Evolutionary conservation across 2,329 filamentous ascomycete species (phyloP).

Genomic region (Knoxdaviesia proteae): DNA sequence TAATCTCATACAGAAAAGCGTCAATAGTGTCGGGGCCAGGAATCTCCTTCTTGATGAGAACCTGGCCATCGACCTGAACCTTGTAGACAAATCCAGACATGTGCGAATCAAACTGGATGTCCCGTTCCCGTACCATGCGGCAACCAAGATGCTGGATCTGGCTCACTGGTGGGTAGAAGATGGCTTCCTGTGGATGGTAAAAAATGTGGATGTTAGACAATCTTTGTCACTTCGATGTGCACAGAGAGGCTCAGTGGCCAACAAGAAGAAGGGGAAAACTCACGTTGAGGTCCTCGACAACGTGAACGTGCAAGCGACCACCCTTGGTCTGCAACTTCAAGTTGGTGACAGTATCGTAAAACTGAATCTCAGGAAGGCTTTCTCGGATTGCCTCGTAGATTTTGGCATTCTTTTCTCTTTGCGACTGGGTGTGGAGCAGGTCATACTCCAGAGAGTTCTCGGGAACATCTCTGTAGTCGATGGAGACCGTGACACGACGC

Average conservation of each 20-base stretch:
- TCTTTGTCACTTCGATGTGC: slow-evolving; percentile 1
- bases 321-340: slow-evolving; percentile 80
- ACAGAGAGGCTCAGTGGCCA: neutral
- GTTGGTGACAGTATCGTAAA: slow-evolving; percentile 90
- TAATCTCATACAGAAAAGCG: slow-evolving; percentile 94
- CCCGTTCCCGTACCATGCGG: slow-evolving; percentile 44
- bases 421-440: slow-evolving; percentile 54
- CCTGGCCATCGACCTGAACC: slow-evolving; percentile 44
- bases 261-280: slow-evolving; percentile 10
- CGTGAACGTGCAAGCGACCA: slow-evolving; percentile 79
- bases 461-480: slow-evolving; percentile 72
- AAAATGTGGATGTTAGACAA: slow-evolving; percentile 4
- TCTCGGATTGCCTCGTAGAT: slow-evolving; percentile 92
- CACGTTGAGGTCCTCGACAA: slow-evolving; percentile 83
- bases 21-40: slow-evolving; percentile 88
- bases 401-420: slow-evolving; percentile 77
- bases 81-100: slow-evolving; percentile 97
- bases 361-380: slow-evolving; percentile 80
- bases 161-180: slow-evolving; percentile 56
- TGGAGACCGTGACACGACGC: slow-evolving; percentile 77
- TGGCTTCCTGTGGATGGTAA: slow-evolving; percentile 43
- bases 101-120: slow-evolving; percentile 73
- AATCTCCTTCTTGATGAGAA: slow-evolving; percentile 94
- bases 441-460: slow-evolving; percentile 72
- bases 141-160: slow-evolving; percentile 56